Percentiles rank a stretch among this genome's conserved stretches.
Conservation (phyloP, 169 alveolate species). For the Besnoitia besnoiti region DNA sequence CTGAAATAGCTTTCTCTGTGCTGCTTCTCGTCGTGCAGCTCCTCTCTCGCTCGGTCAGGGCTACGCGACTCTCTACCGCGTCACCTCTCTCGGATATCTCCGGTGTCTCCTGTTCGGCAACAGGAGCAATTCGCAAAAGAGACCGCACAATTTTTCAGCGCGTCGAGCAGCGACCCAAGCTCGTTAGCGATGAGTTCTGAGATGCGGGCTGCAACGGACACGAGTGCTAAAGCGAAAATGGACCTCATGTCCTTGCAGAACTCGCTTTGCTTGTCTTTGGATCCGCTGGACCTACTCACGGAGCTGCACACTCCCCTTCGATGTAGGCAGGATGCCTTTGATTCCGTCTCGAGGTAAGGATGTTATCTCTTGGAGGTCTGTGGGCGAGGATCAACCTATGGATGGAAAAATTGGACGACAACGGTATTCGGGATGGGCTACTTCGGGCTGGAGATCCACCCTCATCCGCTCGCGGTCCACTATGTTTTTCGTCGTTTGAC, state of each 20-base stretch:
- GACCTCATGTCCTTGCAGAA: background rate
- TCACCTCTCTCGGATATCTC: background rate
- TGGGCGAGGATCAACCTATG: too few relatives aligned
- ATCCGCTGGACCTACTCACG: background rate
- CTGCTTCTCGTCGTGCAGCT: background rate
- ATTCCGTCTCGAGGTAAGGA: background rate
- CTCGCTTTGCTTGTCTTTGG: slow-evolving; percentile 8
- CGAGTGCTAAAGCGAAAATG: background rate
- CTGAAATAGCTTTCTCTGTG: too few relatives aligned
- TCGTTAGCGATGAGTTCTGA: background rate
- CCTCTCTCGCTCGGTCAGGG: background rate
- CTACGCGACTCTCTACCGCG: background rate
- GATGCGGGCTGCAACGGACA: background rate
- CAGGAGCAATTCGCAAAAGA: background rate
- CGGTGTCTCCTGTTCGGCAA: background rate
- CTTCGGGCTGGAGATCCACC: too few relatives aligned
- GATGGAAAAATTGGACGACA: too few relatives aligned
- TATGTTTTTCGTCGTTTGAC: too few relatives aligned
- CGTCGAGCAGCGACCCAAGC: background rate
- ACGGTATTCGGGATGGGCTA: too few relatives aligned
- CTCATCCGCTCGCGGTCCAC: too few relatives aligned
- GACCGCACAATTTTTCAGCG: background rate
- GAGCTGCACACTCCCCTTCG: background rate
- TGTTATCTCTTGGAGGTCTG: too few relatives aligned
- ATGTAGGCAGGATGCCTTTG: too few relatives aligned